A percentile compares a stretch with the other conserved stretches of the same genome.
Evolutionary conservation across 495 filamentous ascomycete genomes (phyloP).

Genomic region (Parathielavia appendiculata): DNA sequence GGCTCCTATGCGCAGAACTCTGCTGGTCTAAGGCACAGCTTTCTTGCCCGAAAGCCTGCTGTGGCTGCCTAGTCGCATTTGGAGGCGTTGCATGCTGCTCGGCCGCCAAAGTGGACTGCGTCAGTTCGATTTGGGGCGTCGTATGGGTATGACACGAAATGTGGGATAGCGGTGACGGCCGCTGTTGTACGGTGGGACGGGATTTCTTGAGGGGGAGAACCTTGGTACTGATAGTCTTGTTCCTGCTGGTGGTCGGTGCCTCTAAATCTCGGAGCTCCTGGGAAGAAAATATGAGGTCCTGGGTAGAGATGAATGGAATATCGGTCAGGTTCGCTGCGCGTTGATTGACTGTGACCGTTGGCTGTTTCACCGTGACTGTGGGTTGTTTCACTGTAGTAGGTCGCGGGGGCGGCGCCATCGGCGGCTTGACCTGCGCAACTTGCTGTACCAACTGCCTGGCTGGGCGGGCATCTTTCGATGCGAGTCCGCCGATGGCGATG

Average conservation of each 20-base stretch:
- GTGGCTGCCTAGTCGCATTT: neutral
- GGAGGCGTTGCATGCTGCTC: too few relatives aligned
- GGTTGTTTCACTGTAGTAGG: neutral
- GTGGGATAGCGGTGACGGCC: neutral
- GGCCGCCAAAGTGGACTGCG: neutral
- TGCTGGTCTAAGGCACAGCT: neutral
- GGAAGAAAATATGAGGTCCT: slow-evolving; percentile 43
- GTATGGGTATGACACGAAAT: neutral
- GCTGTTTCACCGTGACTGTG: neutral
- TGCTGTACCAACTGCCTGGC: neutral
- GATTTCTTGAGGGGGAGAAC: neutral
- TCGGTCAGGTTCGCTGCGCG: slow-evolving; percentile 4
- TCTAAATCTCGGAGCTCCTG: slow-evolving; percentile 46
- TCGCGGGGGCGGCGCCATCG: slow-evolving; percentile 1
- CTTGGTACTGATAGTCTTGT: neutral
- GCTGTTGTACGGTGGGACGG: neutral
- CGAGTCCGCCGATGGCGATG: neutral
- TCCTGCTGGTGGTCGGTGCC: slow-evolving; percentile 21
- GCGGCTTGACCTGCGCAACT: neutral
- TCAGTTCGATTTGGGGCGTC: neutral
- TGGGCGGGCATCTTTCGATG: neutral
- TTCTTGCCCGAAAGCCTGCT: too few relatives aligned
- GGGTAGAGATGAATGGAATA: slow-evolving; percentile 39
- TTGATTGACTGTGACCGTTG: too few relatives aligned
- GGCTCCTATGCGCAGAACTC: neutral